Evolutionary conservation across 2,329 filamentous ascomycete species (phyloP), one percentile per base, ranked within the genome.

Genomic region (Trichoderma oligosporum): DNA sequence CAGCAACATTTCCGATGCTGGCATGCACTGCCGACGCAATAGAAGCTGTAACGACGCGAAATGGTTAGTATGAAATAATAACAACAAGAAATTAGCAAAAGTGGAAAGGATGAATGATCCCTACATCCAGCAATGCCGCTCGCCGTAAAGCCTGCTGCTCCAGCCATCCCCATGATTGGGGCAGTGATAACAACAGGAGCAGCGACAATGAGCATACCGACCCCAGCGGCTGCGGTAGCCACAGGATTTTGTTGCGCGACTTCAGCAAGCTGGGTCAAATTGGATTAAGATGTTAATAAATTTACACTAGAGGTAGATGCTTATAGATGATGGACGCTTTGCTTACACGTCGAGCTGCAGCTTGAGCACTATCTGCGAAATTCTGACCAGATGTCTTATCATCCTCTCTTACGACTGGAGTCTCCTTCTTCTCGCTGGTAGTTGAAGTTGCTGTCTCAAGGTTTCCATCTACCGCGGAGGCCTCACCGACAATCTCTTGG

Each of bases 1-100:
- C 63, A 0, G 16, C 61, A 4, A 71, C 66, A 20, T 61, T 70
- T 1, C 70, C 71, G 0, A 71, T 66, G 1, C 36, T 29, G 8
- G 62, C 62, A n/a, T 73, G 71, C 0, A 62, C 38, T 0, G 41
- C 57, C 1, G 68, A 61, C 1, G 69, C 69, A 9, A 59, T 1
- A 2, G 68, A 65, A 1, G 63, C 68, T 70, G 22, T 33, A 4
- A 11, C 22, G 7, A 4, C 4, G 16, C 16, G 9, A 31, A 20
- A 27, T 33, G 6, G 44, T 36, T 12, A 42, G 20, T 9, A 44
- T n/a, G 9, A 7, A 2, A 31, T 25, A 12, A n/a, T n/a, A n/a
- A n/a, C n/a, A n/a, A n/a, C n/a, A n/a, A n/a, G n/a, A n/a, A n/a
- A n/a, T n/a, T n/a, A n/a, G n/a, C n/a, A n/a, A n/a, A n/a, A 12